Evolutionary conservation across 345 rosid genomes (phyloP), one percentile per base, ranked within the genome.

Genomic region (Mangifera indica): DNA sequence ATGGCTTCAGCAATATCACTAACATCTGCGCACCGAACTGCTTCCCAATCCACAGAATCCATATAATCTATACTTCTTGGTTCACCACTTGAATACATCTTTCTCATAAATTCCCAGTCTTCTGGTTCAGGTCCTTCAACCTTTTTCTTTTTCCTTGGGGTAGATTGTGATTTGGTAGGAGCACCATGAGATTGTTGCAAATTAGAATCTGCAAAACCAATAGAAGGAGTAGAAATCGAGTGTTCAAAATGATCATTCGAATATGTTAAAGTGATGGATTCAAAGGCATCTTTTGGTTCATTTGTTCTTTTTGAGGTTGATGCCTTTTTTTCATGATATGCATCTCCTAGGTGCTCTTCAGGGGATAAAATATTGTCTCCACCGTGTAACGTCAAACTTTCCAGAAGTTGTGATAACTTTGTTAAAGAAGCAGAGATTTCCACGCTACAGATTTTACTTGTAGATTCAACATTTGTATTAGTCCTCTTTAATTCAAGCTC

Each of bases 31-130:
- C 70, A 15, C 40, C 88, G 80, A 37, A 86, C 87, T 29, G 84
- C 83, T 44, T 85, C 85, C 93, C 93, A 92, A 40, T 90, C 83
- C 24, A 85, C 84, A 0, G 85, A 71, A 74, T 92, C 98, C 83
- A 66, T 84, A 15, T 76, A 79, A 18, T 82, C 79, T 0, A 14
- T 7, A 10, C 46, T 62, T 49, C 84, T 78, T 48, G 60, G 72
- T 52, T 77, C 76, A 22, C 76, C 71, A 15, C 44, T 79, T 4
- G 83, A 73, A 73, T 80, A 83, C 9, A 5, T 48, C 66, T 13
- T 77, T 34, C 90, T 73, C n/a, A 86, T 11, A 29, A 14, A 24
- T 26, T 83, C 78, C 97, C 95, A 89, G 18, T 86, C 86, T 17
- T 18, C 60, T 7, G 45, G 77, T 51, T 77, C 74, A 61, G 25